A percentile compares a stretch with the other conserved stretches of the same genome.
Conservation (phyloP, 495 filamentous ascomycete genomes). For the Hypoxylon crocopeplum region DNA sequence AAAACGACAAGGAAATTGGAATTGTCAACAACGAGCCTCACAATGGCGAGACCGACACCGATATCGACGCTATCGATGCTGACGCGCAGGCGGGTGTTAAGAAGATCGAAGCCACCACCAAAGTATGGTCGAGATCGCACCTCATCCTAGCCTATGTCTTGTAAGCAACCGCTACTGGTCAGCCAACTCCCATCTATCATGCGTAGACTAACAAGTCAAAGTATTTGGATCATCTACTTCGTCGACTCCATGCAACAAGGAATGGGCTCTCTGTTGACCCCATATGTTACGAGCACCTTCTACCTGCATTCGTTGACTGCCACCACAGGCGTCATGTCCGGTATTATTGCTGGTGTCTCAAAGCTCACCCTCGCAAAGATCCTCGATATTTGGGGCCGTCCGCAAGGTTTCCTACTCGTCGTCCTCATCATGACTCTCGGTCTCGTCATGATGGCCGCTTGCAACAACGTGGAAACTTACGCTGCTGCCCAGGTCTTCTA, state of each 20-base stretch:
- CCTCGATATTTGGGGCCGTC: conserved; percentile 69
- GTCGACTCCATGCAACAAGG: conserved; percentile 56
- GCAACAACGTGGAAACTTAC: conserved; percentile 56
- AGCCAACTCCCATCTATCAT: background rate
- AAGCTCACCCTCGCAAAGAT: conserved; percentile 70
- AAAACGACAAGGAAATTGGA: conserved; percentile 32
- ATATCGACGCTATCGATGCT: conserved; percentile 37
- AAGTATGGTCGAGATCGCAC: conserved; percentile 51
- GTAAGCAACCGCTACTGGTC: conserved; percentile 35
- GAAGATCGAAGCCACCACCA: conserved; percentile 56
- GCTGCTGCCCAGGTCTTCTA: conserved; percentile 63
- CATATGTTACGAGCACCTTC: conserved; percentile 57
- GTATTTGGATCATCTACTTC: conserved; percentile 62
- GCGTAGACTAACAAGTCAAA: conserved; percentile 30
- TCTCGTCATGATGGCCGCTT: conserved; percentile 60
- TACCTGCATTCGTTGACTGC: conserved; percentile 54
- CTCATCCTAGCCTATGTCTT: conserved; percentile 52
- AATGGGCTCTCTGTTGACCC: conserved; percentile 46
- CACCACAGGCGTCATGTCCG: conserved; percentile 55
- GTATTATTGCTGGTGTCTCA: conserved; percentile 66
- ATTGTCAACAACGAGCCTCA: conserved; percentile 21
- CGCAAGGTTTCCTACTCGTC: conserved; percentile 50
- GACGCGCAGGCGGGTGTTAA: conserved; percentile 54
- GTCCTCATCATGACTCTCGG: conserved; percentile 51
- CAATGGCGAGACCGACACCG: conserved; percentile 37